Evolutionary conservation across 2,329 filamentous ascomycete genomes (phyloP).

Genomic region (Pyricularia grisea): DNA sequence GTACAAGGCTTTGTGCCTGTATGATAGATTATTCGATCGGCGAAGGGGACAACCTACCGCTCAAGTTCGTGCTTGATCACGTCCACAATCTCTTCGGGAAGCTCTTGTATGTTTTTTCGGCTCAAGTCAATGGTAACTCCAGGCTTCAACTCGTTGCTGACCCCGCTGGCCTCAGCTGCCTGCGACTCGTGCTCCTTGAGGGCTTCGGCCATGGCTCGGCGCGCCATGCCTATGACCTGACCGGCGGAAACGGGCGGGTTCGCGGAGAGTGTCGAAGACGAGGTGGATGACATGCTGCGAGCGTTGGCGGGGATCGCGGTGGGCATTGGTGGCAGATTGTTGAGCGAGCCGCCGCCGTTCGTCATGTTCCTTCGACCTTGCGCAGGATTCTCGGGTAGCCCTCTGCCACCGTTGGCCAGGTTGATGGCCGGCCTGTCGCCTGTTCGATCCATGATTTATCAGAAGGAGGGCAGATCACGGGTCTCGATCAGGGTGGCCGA

Average conservation of each 20-base stretch:
- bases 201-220: conserved; percentile 58
- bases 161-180: conserved; percentile 48
- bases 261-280: conserved; percentile 30
- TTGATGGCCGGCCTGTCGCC: neutral
- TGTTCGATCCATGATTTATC: conserved; percentile 9
- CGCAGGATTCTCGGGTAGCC: conserved; percentile 26
- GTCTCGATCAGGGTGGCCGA: neutral
- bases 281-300: conserved; percentile 34
- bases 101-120: conserved; percentile 60
- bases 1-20: too few species aligned
- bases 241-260: conserved; percentile 45
- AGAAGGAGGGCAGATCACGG: neutral
- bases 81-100: conserved; percentile 66
- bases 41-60: conserved; percentile 37
- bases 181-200: conserved; percentile 57
- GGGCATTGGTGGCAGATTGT: conserved; percentile 23
- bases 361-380: conserved; percentile 20
- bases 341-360: conserved; percentile 18
- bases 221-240: conserved; percentile 57
- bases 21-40: neutral
- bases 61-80: conserved; percentile 67
- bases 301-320: conserved; percentile 36
- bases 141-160: conserved; percentile 53
- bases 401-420: conserved; percentile 12
- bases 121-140: conserved; percentile 73